Percentiles rank a stretch among this genome's conserved stretches.
Conservation (phyloP, 1,284 basidiomycete species). For the Acaromyces ingoldii region DNA sequence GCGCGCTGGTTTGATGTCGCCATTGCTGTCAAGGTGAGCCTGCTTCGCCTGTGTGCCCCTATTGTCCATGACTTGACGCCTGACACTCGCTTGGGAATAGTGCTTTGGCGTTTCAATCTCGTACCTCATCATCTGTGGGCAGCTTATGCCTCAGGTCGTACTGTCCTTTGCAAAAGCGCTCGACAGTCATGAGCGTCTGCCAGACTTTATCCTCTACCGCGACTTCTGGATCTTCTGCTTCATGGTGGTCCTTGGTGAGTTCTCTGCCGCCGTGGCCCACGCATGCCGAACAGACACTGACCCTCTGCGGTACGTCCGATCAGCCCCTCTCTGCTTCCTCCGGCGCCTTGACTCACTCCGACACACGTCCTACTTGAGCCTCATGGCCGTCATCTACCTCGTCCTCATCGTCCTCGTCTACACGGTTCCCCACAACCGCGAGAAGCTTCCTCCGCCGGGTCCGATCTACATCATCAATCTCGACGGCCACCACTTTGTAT, state of each 20-base stretch:
- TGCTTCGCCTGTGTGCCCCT: background rate
- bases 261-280: background rate
- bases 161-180: conserved; percentile 60
- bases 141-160: conserved; percentile 87
- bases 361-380: conserved; percentile 76
- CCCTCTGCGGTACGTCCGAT: no score
- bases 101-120: conserved; percentile 80
- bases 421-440: conserved; percentile 23
- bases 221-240: conserved; percentile 76
- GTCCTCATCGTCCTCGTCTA: conserved; percentile 46
- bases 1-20: conserved; percentile 84
- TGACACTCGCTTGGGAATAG: conserved; percentile 55
- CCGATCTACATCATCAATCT: conserved; percentile 55
- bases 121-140: conserved; percentile 54
- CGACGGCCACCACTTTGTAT: conserved; percentile 67
- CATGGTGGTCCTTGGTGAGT: conserved; percentile 64
- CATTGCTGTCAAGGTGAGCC: conserved; percentile 65
- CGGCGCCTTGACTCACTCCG: conserved; percentile 63
- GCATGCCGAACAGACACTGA: no score
- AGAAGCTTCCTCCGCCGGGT: conserved; percentile 29
- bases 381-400: conserved; percentile 67
- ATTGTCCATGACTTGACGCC: background rate
- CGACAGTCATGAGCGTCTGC: conserved; percentile 24
- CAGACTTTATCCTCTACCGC: conserved; percentile 59
- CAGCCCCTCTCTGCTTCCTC: conserved; percentile 76